Evolutionary conservation across 2,329 filamentous ascomycete species (phyloP).

Genomic region (Sporothrix dimorphospora): DNA sequence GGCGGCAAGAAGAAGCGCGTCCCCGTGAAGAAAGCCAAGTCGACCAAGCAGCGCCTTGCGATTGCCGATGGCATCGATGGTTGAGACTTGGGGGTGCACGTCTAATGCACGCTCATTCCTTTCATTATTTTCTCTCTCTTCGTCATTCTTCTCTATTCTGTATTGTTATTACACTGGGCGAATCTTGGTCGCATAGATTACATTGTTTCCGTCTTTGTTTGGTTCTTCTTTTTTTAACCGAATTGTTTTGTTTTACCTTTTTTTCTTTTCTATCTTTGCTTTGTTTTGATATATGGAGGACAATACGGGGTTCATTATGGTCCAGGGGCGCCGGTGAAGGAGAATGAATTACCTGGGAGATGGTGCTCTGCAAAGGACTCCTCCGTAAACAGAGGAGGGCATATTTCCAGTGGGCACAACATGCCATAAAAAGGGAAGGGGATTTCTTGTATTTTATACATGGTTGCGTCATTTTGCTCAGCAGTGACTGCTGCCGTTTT

Average conservation of each 20-base stretch:
- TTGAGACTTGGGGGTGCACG: background rate
- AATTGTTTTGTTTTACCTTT: background rate
- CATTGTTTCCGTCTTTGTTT: background rate
- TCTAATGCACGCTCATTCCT: background rate
- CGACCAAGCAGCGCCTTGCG: constrained; percentile 68
- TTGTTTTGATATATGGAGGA: constrained; percentile 3
- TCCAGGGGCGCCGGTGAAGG: constrained; percentile 3
- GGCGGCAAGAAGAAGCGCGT: constrained; percentile 60
- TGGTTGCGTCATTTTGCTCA: background rate
- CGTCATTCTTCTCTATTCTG: background rate
- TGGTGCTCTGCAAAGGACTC: background rate
- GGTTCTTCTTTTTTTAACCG: background rate
- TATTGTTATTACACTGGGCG: background rate
- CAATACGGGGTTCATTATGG: background rate
- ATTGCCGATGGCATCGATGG: constrained; percentile 64
- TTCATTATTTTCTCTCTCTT: background rate
- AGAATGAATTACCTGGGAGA: background rate
- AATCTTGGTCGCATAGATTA: constrained; percentile 11
- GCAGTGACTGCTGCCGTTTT: background rate
- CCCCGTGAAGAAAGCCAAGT: constrained; percentile 66
- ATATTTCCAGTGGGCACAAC: background rate
- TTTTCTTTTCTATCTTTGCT: background rate
- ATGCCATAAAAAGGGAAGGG: constrained; percentile 1
- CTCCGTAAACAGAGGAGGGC: background rate
- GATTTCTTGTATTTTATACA: background rate